These are phyloP conservation scores for Quercus lobata DNA, from an alignment of 331 rosid genomes.

Conservation along the genomic window DNA sequence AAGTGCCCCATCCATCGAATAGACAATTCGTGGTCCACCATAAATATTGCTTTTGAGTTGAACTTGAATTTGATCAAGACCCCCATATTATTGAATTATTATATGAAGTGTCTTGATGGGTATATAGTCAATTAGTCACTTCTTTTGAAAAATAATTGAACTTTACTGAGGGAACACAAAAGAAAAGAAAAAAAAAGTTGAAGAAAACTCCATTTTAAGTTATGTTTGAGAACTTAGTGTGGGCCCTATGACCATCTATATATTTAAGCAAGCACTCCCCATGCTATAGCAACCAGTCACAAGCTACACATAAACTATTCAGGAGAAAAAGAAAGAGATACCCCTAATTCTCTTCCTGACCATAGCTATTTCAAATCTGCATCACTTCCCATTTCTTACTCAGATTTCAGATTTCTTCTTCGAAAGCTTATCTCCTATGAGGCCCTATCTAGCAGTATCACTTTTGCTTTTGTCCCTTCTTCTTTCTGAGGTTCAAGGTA, in stretches of 20 bases:
- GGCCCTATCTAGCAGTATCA: constrained; percentile 30
- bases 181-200: constrained; percentile 3
- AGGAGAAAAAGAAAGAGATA: constrained; percentile 4
- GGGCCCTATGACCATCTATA: constrained; percentile 35
- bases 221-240: constrained; percentile 25
- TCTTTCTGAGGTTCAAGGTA: constrained; percentile 49
- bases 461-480: constrained; percentile 49
- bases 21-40: too few species aligned
- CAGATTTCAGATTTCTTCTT: neutral
- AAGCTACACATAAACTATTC: neutral
- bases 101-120: constrained; percentile 17
- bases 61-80: too few species aligned
- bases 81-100: neutral
- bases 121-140: constrained; percentile 16
- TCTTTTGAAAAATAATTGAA: constrained; percentile 27
- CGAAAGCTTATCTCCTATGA: constrained; percentile 34
- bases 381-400: neutral
- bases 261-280: constrained; percentile 25
- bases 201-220: constrained; percentile 14
- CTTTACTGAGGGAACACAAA: constrained; percentile 34
- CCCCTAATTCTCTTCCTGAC: neutral
- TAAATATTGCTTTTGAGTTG: too few species aligned
- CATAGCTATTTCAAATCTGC: constrained; percentile 2
- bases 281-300: constrained; percentile 27
- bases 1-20: too few species aligned